Evolutionary conservation across 495 filamentous ascomycete species (phyloP).

Genomic region (Podospora comata): DNA sequence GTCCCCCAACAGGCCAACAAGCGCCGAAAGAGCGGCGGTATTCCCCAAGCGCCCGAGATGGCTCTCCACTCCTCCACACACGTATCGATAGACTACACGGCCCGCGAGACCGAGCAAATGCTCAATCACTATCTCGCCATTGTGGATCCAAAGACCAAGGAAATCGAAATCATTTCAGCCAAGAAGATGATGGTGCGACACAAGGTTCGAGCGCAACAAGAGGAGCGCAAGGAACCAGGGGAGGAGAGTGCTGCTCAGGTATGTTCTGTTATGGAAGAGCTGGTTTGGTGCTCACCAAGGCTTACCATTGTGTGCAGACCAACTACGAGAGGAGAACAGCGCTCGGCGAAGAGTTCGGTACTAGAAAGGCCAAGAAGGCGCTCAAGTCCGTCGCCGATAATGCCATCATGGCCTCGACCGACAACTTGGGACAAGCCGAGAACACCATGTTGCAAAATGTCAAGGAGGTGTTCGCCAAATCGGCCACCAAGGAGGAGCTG

Average conservation of each 20-base stretch:
- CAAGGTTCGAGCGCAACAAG: constrained; percentile 51
- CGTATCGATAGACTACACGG: constrained; percentile 75
- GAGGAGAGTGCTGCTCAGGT: constrained; percentile 38
- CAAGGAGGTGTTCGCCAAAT: constrained; percentile 52
- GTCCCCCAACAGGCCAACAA: constrained; percentile 41
- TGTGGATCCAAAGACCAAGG: constrained; percentile 69
- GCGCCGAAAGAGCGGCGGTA: constrained; percentile 42
- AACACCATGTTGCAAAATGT: constrained; percentile 62
- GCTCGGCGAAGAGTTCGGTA: constrained; percentile 88
- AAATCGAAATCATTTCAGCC: constrained; percentile 71
- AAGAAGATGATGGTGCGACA: constrained; percentile 71
- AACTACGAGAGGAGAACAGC: constrained; percentile 60
- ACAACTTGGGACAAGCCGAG: constrained; percentile 53
- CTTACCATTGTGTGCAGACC: constrained; percentile 44
- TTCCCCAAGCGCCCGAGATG: constrained; percentile 56
- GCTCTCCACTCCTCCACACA: constrained; percentile 74
- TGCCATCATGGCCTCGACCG: constrained; percentile 54
- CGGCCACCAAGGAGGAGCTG: constrained; percentile 60
- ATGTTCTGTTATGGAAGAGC: constrained; percentile 14
- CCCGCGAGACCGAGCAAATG: constrained; percentile 64
- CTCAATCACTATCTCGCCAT: constrained; percentile 86
- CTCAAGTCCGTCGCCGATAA: constrained; percentile 74
- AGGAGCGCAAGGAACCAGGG: constrained; percentile 42
- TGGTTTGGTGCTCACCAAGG: background rate
- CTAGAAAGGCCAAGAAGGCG: constrained; percentile 87